Percentiles rank a stretch among this genome's conserved stretches.
Evolutionary conservation across 495 filamentous ascomycete species (phyloP).

Genomic region (Thermochaetoides thermophila): DNA sequence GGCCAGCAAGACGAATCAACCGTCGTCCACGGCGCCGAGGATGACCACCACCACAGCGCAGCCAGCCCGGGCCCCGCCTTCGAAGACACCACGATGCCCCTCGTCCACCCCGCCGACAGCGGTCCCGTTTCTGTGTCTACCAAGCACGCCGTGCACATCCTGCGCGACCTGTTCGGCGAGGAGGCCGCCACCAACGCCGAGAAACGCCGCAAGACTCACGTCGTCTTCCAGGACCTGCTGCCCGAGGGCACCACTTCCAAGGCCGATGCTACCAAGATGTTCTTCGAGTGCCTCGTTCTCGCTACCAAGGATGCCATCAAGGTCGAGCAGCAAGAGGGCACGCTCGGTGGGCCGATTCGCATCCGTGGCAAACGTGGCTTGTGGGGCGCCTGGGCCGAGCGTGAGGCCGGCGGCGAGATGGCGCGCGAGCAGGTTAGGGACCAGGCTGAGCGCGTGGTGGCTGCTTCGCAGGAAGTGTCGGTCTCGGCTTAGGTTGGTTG

Average conservation of each 20-base stretch:
- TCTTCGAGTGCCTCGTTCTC: conserved; percentile 88
- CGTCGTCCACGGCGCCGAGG: conserved; percentile 36
- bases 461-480: conserved; percentile 13
- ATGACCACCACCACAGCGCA: conserved; percentile 26
- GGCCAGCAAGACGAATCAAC: conserved; percentile 39
- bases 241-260: conserved; percentile 64
- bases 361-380: conserved; percentile 79
- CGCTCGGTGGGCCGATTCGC: conserved; percentile 59
- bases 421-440: conserved; percentile 20
- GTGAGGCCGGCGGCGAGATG: conserved; percentile 49
- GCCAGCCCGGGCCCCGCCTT: conserved; percentile 38
- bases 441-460: conserved; percentile 17
- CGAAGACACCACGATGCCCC: conserved; percentile 60
- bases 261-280: conserved; percentile 95
- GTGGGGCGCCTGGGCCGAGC: conserved; percentile 93
- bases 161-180: conserved; percentile 70
- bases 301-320: conserved; percentile 97
- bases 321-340: conserved; percentile 70
- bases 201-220: conserved; percentile 58
- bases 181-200: conserved; percentile 43
- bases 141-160: conserved; percentile 87
- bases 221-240: conserved; percentile 83
- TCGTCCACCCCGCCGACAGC: conserved; percentile 63
- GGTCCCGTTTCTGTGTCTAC: conserved; percentile 79
- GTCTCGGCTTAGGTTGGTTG: conserved; percentile 16